Percentiles rank a stretch among this genome's conserved stretches.
Evolutionary conservation across 2,329 filamentous ascomycete species (phyloP).

Genomic region (Aspergillus neotritici): DNA sequence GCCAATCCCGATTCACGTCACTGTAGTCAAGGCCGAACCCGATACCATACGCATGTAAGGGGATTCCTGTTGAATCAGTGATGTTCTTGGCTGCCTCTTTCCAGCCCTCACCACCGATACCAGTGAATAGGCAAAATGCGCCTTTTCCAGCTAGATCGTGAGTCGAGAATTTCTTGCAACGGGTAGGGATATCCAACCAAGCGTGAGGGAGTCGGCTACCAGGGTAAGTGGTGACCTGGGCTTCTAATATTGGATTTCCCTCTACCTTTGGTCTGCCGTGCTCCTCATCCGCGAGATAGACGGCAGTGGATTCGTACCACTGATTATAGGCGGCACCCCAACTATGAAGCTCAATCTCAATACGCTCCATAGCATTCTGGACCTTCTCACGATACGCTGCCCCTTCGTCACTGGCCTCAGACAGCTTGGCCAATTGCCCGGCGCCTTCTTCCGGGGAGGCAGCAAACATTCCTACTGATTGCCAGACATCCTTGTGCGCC

Average conservation of each 20-base stretch:
- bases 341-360: not conserved
- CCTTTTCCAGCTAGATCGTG: slow-evolving; percentile 4
- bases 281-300: not conserved
- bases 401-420: not conserved
- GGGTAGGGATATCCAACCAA: slow-evolving; percentile 2
- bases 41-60: slow-evolving; percentile 2
- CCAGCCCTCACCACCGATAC: slow-evolving; percentile 1
- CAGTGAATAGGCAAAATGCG: slow-evolving; percentile 1
- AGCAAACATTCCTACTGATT: slow-evolving; percentile 1
- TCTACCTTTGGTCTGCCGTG: too few relatives aligned
- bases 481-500: not conserved
- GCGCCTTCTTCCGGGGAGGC: not conserved
- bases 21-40: slow-evolving; percentile 4
- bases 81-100: not conserved
- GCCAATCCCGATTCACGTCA: slow-evolving; percentile 5
- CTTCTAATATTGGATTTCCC: not conserved
- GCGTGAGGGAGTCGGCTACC: slow-evolving; percentile 6
- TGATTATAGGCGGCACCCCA: not conserved
- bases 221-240: slow-evolving; percentile 3
- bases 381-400: not conserved
- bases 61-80: not conserved
- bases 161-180: not conserved
- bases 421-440: not conserved
- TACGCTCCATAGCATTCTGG: not conserved
- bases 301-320: not conserved